Base-by-base conservation (phyloP, 257 asterid species). In the Nicotiana tomentosiformis region DNA sequence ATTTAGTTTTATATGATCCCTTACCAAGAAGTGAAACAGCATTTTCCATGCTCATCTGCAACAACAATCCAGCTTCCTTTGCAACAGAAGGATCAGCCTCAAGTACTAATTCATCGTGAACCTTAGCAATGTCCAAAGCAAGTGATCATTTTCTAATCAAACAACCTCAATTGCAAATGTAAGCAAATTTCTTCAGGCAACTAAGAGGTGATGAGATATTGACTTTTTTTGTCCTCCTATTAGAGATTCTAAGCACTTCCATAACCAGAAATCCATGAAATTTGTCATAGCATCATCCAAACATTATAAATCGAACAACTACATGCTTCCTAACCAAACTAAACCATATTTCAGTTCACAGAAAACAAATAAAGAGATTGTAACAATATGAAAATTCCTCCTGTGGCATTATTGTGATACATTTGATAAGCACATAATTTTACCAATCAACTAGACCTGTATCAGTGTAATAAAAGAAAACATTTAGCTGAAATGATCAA, bases 101-200 rank as follows among this genome's bases (percentile, higher is more conserved):
- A 88, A 95, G 82, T 69, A 95, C 95, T 57, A 95, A 88, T 90
- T 96, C 99, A 90, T 94, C 99, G 77, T 96, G 99, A 77, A 94
- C 97, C 99, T 96, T 77, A 81, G 80, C 30, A 78, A 10, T 81
- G 61, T 74, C 39, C 43, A 1, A 72, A 74, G 62, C 61, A 74
- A 74, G 62, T 26, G 83, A n/a, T 65, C 77, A 65, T 79, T 77
- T 5, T 51, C 16, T 67, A 30, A 80, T 10, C 77, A 66, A 81
- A 62, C 26, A 67, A 80, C 16, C 32, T 65, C 78, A n/a, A 66
- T 10, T 56, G 66, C 62, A 81, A 46, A 51, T 81, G 55, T 66
- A 74, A 74, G 79, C 14, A 46, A 74, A 74, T 49, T 23, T 35
- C 62, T 74, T 66, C 78, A 11, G 35, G 79, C 58, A 74, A 14